phyloP scores from a whole-genome alignment of 345 rosid genomes.

The Conringia planisiliqua region DNA sequence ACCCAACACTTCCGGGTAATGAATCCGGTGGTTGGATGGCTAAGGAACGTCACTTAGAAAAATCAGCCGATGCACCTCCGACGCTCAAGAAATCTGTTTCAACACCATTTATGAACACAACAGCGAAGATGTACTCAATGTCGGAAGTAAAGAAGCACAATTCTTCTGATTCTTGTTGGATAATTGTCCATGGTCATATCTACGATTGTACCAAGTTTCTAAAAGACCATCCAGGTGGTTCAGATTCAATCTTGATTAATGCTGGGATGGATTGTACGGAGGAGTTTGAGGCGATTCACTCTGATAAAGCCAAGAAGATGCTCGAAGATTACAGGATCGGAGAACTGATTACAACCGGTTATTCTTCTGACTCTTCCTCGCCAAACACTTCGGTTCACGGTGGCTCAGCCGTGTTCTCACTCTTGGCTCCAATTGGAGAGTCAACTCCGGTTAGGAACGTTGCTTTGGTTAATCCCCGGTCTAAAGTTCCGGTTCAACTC shows the following conservation, averaged over 20 bases:
- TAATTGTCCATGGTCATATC: slow-evolving; percentile 83
- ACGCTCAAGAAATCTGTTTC: slow-evolving; percentile 78
- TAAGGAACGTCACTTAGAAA: slow-evolving; percentile 65
- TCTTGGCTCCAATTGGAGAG: slow-evolving; percentile 67
- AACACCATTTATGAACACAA: slow-evolving; percentile 76
- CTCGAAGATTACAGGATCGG: slow-evolving; percentile 76
- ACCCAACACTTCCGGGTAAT: slow-evolving; percentile 83
- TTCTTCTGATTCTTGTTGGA: slow-evolving; percentile 77
- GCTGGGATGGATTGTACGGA: slow-evolving; percentile 92
- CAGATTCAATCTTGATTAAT: slow-evolving; percentile 80
- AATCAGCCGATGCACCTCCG: slow-evolving; percentile 37
- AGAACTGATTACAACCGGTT: slow-evolving; percentile 53
- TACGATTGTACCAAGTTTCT: slow-evolving; percentile 85
- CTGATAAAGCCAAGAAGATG: slow-evolving; percentile 80
- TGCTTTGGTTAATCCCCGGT: slow-evolving; percentile 66
- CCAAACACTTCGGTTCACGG: slow-evolving; percentile 71
- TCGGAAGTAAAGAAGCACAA: slow-evolving; percentile 72
- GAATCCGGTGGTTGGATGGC: slow-evolving; percentile 99
- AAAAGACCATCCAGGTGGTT: slow-evolving; percentile 87
- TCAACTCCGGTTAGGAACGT: slow-evolving; percentile 32
- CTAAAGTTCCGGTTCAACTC: slow-evolving; percentile 75
- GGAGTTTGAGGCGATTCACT: slow-evolving; percentile 93
- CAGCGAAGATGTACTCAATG: slow-evolving; percentile 55
- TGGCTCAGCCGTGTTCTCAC: slow-evolving; percentile 28
- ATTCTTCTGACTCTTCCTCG: slow-evolving; percentile 60